These are phyloP conservation scores for Linnemannia hyalina DNA, from an alignment of 192 early-diverging fungal species.

Conservation along the genomic window DNA sequence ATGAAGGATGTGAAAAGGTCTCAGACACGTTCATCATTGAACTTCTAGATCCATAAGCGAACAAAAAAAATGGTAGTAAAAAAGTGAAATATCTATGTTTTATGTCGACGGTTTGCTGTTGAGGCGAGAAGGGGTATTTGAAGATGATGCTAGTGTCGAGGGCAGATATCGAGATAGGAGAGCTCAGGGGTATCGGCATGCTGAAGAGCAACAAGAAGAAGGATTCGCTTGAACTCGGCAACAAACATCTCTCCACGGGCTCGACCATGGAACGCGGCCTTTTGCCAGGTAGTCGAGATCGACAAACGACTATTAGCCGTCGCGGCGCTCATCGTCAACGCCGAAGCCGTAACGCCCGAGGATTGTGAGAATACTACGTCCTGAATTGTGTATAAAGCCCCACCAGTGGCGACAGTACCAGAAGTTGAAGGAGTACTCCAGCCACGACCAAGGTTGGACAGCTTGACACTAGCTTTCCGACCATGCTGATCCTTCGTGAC, in stretches of 20 bases:
- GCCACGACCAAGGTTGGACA: constrained; percentile 40
- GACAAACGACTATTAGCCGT: constrained; percentile 28
- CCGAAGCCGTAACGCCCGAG: constrained; percentile 47
- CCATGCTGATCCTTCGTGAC: constrained; percentile 53
- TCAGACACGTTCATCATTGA: too few relatives aligned
- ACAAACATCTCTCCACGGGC: constrained; percentile 25
- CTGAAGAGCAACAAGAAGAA: background rate
- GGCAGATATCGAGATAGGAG: background rate
- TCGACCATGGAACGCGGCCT: constrained; percentile 34
- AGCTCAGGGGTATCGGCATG: background rate
- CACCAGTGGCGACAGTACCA: background rate
- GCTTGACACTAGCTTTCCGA: constrained; percentile 38
- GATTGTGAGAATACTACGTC: constrained; percentile 48
- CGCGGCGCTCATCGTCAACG: constrained; percentile 42
- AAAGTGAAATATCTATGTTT: too few relatives aligned
- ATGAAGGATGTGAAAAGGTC: too few relatives aligned
- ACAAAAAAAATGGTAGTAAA: too few relatives aligned
- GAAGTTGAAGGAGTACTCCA: background rate
- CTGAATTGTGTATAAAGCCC: constrained; percentile 4
- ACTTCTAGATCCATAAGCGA: too few relatives aligned
- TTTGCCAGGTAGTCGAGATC: constrained; percentile 42
- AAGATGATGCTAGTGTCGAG: background rate
- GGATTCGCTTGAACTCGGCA: constrained; percentile 28
- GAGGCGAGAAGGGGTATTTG: background rate
- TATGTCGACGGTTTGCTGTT: too few relatives aligned